phyloP scores from a whole-genome alignment of 192 early-diverging fungal species.

The Haplosporangium gracile region DNA sequence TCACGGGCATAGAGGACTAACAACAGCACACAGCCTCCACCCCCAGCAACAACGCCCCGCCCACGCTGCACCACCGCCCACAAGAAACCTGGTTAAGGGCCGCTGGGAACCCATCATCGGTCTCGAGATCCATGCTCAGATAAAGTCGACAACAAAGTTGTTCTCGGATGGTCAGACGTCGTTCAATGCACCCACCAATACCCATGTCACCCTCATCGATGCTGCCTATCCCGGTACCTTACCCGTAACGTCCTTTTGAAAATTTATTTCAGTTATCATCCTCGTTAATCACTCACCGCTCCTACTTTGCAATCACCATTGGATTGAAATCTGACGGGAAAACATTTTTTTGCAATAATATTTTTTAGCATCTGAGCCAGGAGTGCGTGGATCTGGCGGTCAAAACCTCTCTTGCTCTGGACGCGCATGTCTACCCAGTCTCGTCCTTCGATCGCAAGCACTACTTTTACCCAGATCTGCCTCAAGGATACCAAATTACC shows the following conservation, averaged over 20 bases:
- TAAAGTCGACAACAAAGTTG: conserved; percentile 81
- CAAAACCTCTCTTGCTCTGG: conserved; percentile 78
- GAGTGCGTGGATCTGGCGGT: conserved; percentile 82
- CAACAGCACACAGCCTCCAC: neutral
- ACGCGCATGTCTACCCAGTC: conserved; percentile 68
- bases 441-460: conserved; percentile 95
- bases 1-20: neutral
- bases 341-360: neutral
- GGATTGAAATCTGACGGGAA: neutral
- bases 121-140: conserved; percentile 91
- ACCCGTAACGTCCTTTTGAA: conserved; percentile 65
- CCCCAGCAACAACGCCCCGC: neutral
- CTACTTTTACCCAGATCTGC: conserved; percentile 95
- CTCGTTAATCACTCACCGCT: neutral
- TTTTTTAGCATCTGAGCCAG: conserved; percentile 71
- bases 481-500: conserved; percentile 96
- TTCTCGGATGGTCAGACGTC: conserved; percentile 77
- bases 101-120: conserved; percentile 84
- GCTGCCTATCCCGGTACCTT: conserved; percentile 90
- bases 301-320: neutral
- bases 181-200: conserved; percentile 78
- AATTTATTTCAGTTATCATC: neutral
- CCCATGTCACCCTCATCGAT: conserved; percentile 80
- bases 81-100: conserved; percentile 25
- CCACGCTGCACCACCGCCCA: neutral